A percentile compares a stretch with the other conserved stretches of the same genome.
These are phyloP conservation scores for Globisporangium apiculatum DNA, from an alignment of 352 stramenopile genomes.

Conservation along the genomic window DNA sequence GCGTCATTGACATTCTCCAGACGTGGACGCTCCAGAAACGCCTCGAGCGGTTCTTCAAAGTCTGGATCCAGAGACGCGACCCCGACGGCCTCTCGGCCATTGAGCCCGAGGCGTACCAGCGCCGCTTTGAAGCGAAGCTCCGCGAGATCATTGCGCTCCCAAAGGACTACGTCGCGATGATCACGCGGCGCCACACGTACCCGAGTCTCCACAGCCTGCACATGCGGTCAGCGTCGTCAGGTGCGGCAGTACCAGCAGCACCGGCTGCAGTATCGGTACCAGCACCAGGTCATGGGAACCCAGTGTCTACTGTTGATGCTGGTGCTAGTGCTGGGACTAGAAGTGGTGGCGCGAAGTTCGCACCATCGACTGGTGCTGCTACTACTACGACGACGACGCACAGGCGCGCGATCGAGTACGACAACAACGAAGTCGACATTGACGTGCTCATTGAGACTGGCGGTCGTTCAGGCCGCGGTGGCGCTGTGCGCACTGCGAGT, in stretches of 20 bases:
- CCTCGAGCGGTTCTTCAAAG: conserved; percentile 81
- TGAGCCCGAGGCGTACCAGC: conserved; percentile 64
- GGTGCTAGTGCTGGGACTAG: not conserved
- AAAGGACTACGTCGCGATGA: conserved; percentile 28
- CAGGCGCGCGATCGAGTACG: too few relatives aligned
- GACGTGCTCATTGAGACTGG: conserved; percentile 5
- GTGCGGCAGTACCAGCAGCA: too few relatives aligned
- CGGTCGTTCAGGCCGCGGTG: not conserved
- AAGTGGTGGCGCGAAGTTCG: not conserved
- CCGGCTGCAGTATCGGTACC: not conserved
- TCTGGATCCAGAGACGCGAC: conserved; percentile 59
- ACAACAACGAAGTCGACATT: conserved; percentile 10
- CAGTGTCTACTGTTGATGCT: not conserved
- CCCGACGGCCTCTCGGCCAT: conserved; percentile 79
- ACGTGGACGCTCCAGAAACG: conserved; percentile 82
- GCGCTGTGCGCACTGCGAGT: not conserved
- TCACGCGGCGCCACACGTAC: conserved; percentile 4
- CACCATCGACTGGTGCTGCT: not conserved
- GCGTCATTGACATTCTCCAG: conserved; percentile 89
- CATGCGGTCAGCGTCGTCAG: too few relatives aligned
- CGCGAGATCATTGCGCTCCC: conserved; percentile 75
- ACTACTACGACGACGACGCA: too few relatives aligned
- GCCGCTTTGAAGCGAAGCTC: conserved; percentile 77
- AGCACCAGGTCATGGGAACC: not conserved
- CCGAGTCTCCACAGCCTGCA: conserved; percentile 1